Evolutionary conservation across 148 eudicot genomes (phyloP).

Genomic region (Diospyros lotus): DNA sequence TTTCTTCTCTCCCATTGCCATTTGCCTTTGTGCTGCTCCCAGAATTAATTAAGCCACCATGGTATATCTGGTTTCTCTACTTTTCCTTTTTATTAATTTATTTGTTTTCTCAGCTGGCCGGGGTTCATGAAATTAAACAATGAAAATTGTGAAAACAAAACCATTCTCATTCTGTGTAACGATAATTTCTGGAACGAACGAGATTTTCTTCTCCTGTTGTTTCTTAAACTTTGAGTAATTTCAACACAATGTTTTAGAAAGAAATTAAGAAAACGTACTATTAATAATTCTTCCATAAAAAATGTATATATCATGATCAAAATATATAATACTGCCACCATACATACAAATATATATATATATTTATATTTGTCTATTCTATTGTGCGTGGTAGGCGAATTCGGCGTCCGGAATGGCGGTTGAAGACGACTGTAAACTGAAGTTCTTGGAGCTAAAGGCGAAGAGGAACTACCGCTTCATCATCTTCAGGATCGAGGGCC

Average conservation of each 20-base stretch:
- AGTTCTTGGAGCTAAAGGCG: conserved; percentile 64
- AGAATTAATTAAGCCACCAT: conserved; percentile 10
- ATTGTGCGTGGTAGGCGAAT: conserved; percentile 59
- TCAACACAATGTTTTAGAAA: background rate
- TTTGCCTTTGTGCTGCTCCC: background rate
- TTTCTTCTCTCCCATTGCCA: conserved; percentile 6
- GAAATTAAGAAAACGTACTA: too few relatives aligned
- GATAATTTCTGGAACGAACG: too few relatives aligned
- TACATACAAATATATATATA: too few relatives aligned
- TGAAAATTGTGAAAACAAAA: too few relatives aligned
- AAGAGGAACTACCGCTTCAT: conserved; percentile 62
- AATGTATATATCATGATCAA: too few relatives aligned
- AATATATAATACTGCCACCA: too few relatives aligned
- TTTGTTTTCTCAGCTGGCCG: too few relatives aligned
- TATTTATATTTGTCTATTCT: too few relatives aligned
- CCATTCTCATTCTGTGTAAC: too few relatives aligned
- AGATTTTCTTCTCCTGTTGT: background rate
- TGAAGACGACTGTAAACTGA: conserved; percentile 69
- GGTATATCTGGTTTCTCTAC: conserved; percentile 9
- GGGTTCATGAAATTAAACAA: too few relatives aligned
- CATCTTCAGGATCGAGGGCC: conserved; percentile 63
- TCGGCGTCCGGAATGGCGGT: conserved; percentile 84
- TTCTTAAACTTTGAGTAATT: background rate
- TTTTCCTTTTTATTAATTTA: too few relatives aligned
- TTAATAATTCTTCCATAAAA: too few relatives aligned